Conservation (phyloP, 1,139 yeast genomes). For the Meyerozyma guilliermondii region DNA sequence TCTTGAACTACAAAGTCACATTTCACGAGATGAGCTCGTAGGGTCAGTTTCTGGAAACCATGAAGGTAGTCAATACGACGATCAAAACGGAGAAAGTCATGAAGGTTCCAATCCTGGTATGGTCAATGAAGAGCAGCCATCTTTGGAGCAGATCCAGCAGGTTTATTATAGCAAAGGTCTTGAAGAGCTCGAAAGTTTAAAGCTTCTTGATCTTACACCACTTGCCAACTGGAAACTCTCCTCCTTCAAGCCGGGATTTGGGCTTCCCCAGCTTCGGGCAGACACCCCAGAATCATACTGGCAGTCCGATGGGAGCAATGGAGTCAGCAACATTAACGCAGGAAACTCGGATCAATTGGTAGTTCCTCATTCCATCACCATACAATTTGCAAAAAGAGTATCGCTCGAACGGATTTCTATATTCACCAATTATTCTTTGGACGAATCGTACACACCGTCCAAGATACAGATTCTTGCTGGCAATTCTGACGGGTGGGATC, state of each 20-base stretch:
- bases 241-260: slow-evolving; percentile 68
- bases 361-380: slow-evolving; percentile 82
- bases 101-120: slow-evolving; percentile 5
- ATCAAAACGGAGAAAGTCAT: slow-evolving; percentile 10
- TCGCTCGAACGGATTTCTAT: slow-evolving; percentile 65
- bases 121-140: slow-evolving; percentile 22
- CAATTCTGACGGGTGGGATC: slow-evolving; percentile 73
- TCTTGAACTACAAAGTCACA: slow-evolving; percentile 28
- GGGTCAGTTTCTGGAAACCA: slow-evolving; percentile 22
- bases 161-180: slow-evolving; percentile 46
- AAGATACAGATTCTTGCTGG: slow-evolving; percentile 73
- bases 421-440: slow-evolving; percentile 61
- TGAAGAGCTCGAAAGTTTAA: slow-evolving; percentile 52
- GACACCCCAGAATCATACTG: slow-evolving; percentile 75
- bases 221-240: slow-evolving; percentile 86
- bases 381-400: slow-evolving; percentile 78
- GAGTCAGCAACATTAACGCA: slow-evolving; percentile 21
- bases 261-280: slow-evolving; percentile 64
- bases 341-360: slow-evolving; percentile 35
- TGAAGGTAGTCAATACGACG: slow-evolving; percentile 11
- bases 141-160: slow-evolving; percentile 34
- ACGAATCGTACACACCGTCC: slow-evolving; percentile 92
- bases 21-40: slow-evolving; percentile 31
- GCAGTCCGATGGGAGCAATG: slow-evolving; percentile 85
- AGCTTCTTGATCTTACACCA: slow-evolving; percentile 69